Evolutionary conservation across 441 rosid species (phyloP).

Genomic region (Corymbia calophylla): DNA sequence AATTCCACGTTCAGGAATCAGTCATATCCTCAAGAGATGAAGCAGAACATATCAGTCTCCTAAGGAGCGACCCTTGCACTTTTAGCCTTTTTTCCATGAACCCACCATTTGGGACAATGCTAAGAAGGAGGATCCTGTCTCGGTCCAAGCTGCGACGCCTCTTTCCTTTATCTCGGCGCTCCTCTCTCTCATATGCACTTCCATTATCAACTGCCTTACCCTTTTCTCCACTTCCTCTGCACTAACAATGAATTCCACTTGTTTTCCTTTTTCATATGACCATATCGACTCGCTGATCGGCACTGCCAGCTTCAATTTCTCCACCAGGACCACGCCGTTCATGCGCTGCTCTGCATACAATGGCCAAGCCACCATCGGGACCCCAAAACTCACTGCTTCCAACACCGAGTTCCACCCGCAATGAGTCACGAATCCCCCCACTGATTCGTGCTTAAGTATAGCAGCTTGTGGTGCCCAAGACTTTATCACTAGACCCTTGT

Average conservation of each 20-base stretch:
- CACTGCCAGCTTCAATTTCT: slow-evolving; percentile 9
- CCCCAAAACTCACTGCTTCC: slow-evolving; percentile 8
- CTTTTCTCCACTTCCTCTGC: slow-evolving; percentile 3
- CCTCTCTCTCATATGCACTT: neutral
- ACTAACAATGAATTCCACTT: neutral
- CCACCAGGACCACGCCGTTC: neutral
- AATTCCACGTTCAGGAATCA: neutral
- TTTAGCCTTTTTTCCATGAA: neutral
- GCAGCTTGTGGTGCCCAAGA: slow-evolving; percentile 4
- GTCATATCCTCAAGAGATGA: neutral
- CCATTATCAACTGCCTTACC: slow-evolving; percentile 1
- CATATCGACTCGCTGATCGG: neutral
- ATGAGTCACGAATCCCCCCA: slow-evolving; percentile 10
- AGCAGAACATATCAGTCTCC: neutral
- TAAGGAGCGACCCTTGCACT: neutral
- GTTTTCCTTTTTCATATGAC: neutral
- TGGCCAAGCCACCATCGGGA: slow-evolving; percentile 14
- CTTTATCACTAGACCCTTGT: slow-evolving; percentile 1
- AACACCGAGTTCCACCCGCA: slow-evolving; percentile 15
- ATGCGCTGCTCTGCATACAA: slow-evolving; percentile 5
- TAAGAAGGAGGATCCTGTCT: neutral
- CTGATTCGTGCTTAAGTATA: neutral
- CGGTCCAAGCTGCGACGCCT: slow-evolving; percentile 2
- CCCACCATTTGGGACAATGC: slow-evolving; percentile 4
- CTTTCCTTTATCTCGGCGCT: neutral